Evolutionary conservation across 2,329 filamentous ascomycete genomes (phyloP), one percentile per base, ranked within the genome.

Genomic region (Aspergillus phoenicis): DNA sequence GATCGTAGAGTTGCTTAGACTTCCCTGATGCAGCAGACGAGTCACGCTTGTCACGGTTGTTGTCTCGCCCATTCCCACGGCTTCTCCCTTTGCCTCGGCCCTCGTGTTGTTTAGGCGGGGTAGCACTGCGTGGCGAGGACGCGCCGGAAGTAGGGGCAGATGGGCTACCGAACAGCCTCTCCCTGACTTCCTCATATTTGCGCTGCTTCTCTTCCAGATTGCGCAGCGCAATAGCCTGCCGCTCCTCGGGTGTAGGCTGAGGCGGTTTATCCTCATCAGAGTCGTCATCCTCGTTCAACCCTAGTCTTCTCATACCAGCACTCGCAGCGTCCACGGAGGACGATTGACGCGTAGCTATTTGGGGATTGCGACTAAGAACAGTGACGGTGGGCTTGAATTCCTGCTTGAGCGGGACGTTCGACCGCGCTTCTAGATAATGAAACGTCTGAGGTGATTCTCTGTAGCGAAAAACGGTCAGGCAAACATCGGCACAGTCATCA

Each of bases 121-220:
- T 88, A 2, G 84, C 81, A 49, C 80, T 85, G 8, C 86, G 86
- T 0, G 88, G 86, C 4, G 87, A 87, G 4, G 87, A 88, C 7
- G 83, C 81, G 1, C 87, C 85, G 0, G 88, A 81, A 4, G 68
- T 75, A 17, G 71, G 73, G 7, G 71, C 73, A 5, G 71, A 70
- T 5, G 73, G 70, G 22, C 85, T 87, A 20, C 93, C 93, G 75
- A 97, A 94, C 58, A 97, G 89, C 73, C 93, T 90, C 69, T 94
- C 91, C 30, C 94, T 85, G 5, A 89, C 91, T 79, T 97, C 93
- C 63, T 96, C 91, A 74, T 97, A 97, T 62, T 90, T 90, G 59
- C 88, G 88, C 80, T 96, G 91, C 80, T 95, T 97, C 79, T 96
- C 93, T 72, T 96, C 93, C 8, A 88, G 85, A 68, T 96, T 91